Conservation (phyloP, 2,329 filamentous ascomycete species). For the Cladophialophora carrionii region DNA sequence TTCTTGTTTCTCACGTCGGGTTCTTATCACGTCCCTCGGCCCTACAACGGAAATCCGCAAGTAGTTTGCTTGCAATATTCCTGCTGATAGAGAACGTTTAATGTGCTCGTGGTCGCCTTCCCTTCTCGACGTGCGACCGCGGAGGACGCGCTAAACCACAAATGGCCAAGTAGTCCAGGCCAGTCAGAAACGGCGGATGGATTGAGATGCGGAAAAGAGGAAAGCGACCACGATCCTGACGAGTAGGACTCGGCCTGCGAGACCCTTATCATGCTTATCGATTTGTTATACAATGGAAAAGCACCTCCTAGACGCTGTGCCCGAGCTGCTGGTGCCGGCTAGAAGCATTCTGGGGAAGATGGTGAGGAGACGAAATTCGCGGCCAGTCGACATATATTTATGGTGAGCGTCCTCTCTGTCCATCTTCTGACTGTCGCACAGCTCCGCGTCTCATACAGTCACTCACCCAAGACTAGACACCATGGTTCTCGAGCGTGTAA, state of each 20-base stretch:
- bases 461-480: constrained; percentile 2
- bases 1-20: neutral
- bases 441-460: neutral
- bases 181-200: constrained; percentile 14
- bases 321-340: constrained; percentile 13
- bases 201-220: constrained; percentile 24
- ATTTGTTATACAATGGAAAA: constrained; percentile 10
- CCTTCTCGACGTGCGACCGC: constrained; percentile 9
- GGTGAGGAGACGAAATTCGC: constrained; percentile 19
- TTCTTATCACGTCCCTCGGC: neutral
- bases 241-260: constrained; percentile 16
- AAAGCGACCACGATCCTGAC: constrained; percentile 31
- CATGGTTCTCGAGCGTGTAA: constrained; percentile 67
- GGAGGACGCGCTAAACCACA: constrained; percentile 27
- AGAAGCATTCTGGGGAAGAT: constrained; percentile 14
- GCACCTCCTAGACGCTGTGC: constrained; percentile 1
- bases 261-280: constrained; percentile 31
- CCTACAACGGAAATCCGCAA: neutral
- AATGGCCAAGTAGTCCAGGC: constrained; percentile 26
- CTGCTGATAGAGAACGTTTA: neutral
- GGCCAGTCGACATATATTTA: constrained; percentile 13
- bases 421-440: constrained; percentile 4
- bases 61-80: neutral
- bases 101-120: constrained; percentile 29
- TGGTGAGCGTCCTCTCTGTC: constrained; percentile 12